Percentiles rank a stretch among this genome's conserved stretches.
phyloP scores from a whole-genome alignment of 345 rosid species.

The Populus tremula region DNA sequence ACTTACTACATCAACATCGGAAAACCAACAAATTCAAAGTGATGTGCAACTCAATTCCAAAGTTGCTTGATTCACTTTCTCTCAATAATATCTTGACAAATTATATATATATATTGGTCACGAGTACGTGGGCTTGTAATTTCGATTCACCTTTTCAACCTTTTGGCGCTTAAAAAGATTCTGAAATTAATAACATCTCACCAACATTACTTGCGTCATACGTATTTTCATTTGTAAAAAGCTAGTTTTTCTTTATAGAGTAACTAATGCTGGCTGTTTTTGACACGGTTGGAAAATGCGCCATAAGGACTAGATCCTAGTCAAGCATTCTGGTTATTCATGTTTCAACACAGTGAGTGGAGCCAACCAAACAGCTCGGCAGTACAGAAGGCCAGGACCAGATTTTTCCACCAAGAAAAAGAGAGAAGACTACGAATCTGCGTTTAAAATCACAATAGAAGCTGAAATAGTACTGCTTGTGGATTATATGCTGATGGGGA shows the following conservation, averaged over 20 bases:
- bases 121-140: not conserved
- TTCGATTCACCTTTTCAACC: constrained; percentile 16
- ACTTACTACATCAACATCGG: constrained; percentile 7
- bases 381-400: not conserved
- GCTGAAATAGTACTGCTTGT: not conserved
- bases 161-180: constrained; percentile 4
- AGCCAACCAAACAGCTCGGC: not conserved
- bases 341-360: not conserved
- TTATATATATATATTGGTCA: not conserved
- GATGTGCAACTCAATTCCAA: constrained; percentile 20
- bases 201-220: not conserved
- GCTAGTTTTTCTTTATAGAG: not conserved
- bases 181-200: not conserved
- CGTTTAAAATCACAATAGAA: not conserved
- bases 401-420: constrained; percentile 2
- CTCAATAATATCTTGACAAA: constrained; percentile 10
- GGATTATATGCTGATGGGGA: not conserved
- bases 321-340: not conserved
- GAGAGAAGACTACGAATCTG: not conserved
- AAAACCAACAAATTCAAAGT: constrained; percentile 11
- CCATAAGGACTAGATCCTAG: not conserved
- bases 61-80: constrained; percentile 7
- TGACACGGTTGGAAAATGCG: not conserved
- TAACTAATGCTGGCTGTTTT: not conserved
- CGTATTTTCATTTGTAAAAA: not conserved